Percentiles rank a stretch among this genome's conserved stretches.
These are phyloP conservation scores for Plectosphaerella sp. DNA, from an alignment of 2,329 filamentous ascomycete genomes.

Conservation along the genomic window DNA sequence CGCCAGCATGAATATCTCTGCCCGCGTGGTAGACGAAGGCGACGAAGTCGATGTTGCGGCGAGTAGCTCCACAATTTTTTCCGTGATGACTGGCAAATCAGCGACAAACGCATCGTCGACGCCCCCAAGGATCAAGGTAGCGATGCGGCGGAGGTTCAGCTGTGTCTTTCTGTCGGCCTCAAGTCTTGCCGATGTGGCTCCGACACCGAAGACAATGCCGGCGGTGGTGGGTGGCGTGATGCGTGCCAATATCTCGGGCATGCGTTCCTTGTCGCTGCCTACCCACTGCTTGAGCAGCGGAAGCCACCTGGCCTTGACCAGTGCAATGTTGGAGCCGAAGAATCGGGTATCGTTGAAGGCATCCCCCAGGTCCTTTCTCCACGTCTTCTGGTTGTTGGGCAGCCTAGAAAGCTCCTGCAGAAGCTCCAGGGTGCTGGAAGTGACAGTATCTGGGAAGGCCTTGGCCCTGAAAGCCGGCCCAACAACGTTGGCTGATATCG, in stretches of 20 bases:
- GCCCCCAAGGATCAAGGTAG: constrained; percentile 73
- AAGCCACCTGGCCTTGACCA: constrained; percentile 75
- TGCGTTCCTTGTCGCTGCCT: constrained; percentile 79
- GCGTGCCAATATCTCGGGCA: constrained; percentile 74
- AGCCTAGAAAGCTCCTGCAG: constrained; percentile 74
- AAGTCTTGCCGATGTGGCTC: constrained; percentile 86
- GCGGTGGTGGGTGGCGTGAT: constrained; percentile 84
- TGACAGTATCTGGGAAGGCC: constrained; percentile 80
- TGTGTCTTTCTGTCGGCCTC: constrained; percentile 94
- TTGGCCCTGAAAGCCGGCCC: constrained; percentile 79
- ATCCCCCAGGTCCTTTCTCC: constrained; percentile 89
- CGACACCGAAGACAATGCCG: constrained; percentile 97
- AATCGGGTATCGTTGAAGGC: constrained; percentile 88
- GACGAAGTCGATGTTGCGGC: constrained; percentile 82
- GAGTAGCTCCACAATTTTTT: constrained; percentile 83
- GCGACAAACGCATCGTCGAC: constrained; percentile 74
- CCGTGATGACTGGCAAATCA: constrained; percentile 68
- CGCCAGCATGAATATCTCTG: constrained; percentile 85
- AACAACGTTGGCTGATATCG: constrained; percentile 79
- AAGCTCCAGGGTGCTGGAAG: constrained; percentile 64
- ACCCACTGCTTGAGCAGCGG: constrained; percentile 80
- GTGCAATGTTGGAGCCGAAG: constrained; percentile 63
- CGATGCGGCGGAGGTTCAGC: constrained; percentile 78
- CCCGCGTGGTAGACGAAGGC: constrained; percentile 82
- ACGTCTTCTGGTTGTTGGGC: constrained; percentile 76